Evolutionary conservation across 441 rosid genomes (phyloP), one percentile per base, ranked within the genome.

Genomic region (Lagerstroemia fauriei): DNA sequence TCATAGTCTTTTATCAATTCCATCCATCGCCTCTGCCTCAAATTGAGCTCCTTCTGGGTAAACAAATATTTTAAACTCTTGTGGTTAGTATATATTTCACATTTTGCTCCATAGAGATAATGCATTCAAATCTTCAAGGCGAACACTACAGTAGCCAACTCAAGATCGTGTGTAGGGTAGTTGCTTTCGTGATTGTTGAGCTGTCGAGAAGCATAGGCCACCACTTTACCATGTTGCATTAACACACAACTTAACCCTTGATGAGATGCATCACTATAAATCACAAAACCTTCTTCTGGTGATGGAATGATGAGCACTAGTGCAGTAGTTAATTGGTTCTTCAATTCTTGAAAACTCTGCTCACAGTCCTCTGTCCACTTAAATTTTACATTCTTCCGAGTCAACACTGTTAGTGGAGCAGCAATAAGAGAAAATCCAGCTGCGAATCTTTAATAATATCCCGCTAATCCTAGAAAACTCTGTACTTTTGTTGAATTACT

Each of bases 51-150:
- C 46, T 38, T 73, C 48, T 38, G 3, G 7, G 76, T 38, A 25
- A 73, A 32, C n/a, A 73, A 34, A 73, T 73, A 73, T 44, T 73
- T 31, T 16, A 38, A 46, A 16, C 73, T 73, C 16, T 73, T 73
- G 9, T 34, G 47, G 47, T 73, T 22, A 6, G 76, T 73, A 9
- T 10, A 34, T 0, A 73, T 20, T 20, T 73, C 22, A 25, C 46
- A 73, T 24, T 14, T 73, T 38, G 31, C 47, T 1, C 76, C 48
- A 24, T 73, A 73, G 9, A 34, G 17, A 38, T 73, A 41, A 38
- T 73, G 76, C 12, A 8, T 73, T 10, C 48, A 73, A 12, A 73
- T 4, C 11, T 73, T 73, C 20, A 73, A 3, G 2, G 51, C 51
- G 12, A 73, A 73, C n/a, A 38, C 53, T 7, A 73, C 0, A 7